These are phyloP conservation scores for Kwoniella sp. DNA, from an alignment of 768 basidiomycete genomes.

Conservation along the genomic window DNA sequence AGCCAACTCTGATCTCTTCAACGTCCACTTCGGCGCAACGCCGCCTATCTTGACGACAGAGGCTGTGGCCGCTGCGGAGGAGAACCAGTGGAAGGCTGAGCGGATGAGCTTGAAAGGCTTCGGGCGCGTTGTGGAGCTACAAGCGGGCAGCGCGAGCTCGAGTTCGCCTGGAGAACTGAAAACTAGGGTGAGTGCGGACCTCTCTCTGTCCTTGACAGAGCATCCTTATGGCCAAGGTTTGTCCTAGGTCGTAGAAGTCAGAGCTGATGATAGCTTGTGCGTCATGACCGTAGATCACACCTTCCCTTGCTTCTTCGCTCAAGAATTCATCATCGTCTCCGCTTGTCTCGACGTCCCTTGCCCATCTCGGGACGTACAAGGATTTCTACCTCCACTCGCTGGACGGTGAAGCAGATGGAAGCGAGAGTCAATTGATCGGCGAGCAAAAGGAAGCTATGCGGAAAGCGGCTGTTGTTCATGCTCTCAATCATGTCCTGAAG, in stretches of 20 bases:
- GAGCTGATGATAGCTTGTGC: too few species aligned
- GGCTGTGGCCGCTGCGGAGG: constrained; percentile 63
- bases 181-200: constrained; percentile 37
- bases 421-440: constrained; percentile 40
- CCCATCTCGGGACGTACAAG: constrained; percentile 64
- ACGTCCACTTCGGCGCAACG: constrained; percentile 71
- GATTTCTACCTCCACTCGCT: constrained; percentile 76
- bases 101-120: constrained; percentile 64
- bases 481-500: constrained; percentile 88
- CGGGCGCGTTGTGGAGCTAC: constrained; percentile 62
- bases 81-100: constrained; percentile 63
- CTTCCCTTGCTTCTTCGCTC: constrained; percentile 62
- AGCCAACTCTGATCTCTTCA: constrained; percentile 61
- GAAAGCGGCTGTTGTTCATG: constrained; percentile 74
- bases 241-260: too few species aligned
- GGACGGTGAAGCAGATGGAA: constrained; percentile 61
- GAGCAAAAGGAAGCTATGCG: constrained; percentile 64
- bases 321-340: constrained; percentile 42
- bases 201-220: not conserved
- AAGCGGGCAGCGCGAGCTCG: constrained; percentile 57
- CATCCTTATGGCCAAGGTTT: too few species aligned
- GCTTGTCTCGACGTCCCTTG: constrained; percentile 61
- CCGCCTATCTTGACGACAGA: constrained; percentile 57
- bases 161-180: constrained; percentile 34
- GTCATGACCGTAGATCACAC: constrained; percentile 53